Evolutionary conservation across 2,329 filamentous ascomycete species (phyloP), one percentile per base, ranked within the genome.

Genomic region (Colletotrichum echinochloae): DNA sequence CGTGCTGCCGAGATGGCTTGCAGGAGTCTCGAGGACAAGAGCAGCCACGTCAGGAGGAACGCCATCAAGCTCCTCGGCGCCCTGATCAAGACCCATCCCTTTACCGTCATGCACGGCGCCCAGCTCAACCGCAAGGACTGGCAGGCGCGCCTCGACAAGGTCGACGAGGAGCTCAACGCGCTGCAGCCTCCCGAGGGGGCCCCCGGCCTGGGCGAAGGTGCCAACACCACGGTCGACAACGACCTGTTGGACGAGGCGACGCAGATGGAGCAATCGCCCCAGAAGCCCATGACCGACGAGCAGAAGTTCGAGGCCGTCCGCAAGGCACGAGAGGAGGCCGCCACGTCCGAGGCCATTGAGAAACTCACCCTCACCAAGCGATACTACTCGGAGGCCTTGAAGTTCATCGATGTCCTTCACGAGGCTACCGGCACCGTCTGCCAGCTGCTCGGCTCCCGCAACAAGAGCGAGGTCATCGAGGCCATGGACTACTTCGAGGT

Each of bases 401-500:
- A 91, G 73, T 99, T 99, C 78, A 97, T 99, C 74, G 92, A 97
- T 72, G 92, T 97, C 7, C 85, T 99, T 28, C 94, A 98, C 74
- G 89, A 92, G 14, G 93, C 94, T 28, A 97, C 94, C 1, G 87
- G 88, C 11, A 90, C 90, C 2, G 91, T 98, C 41, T 94, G 92
- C 73, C 95, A 98, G 80, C 87, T 99, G 23, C 87, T 99, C 4
- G 94, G 94, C 7, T 97, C 96, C 37, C 94, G 93, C 78, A 99
- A 99, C 85, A 99, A 99, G 86, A 97, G 94, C 76, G 96, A 99
- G 80, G 93, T 98, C 33, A 97, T 99, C 72, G 97, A 99, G 80
- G 96, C 97, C 20, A 99, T 99, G 90, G 96, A 99, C 79, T 99
- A 97, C 82, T 97, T 99, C 75, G 94, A 97, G 75, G 90, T 97